A percentile compares a stretch with the other conserved stretches of the same genome.
These are phyloP conservation scores for Dryadomyces sulphureus DNA, from an alignment of 2,329 filamentous ascomycete species.

Conservation along the genomic window DNA sequence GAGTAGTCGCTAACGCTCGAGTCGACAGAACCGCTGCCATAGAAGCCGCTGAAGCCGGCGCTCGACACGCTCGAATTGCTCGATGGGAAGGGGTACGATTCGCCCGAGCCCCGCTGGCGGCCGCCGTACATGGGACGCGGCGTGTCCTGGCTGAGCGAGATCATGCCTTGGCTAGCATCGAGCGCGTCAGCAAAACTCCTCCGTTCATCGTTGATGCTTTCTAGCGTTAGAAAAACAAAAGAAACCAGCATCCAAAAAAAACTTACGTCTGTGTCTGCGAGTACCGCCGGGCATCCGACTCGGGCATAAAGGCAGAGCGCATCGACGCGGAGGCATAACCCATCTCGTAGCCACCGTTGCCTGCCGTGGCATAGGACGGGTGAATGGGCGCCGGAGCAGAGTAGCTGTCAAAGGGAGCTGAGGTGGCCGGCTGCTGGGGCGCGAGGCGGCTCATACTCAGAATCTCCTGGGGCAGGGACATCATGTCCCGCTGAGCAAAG, in stretches of 20 bases:
- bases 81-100: constrained; percentile 84
- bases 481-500: constrained; percentile 49
- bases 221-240: too few relatives aligned
- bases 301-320: constrained; percentile 35
- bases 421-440: constrained; percentile 32
- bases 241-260: too few relatives aligned
- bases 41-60: constrained; percentile 58
- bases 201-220: constrained; percentile 42
- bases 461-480: constrained; percentile 61
- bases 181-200: constrained; percentile 75
- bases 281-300: constrained; percentile 21
- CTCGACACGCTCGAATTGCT: constrained; percentile 81
- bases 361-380: constrained; percentile 48
- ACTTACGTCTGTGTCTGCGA: constrained; percentile 4
- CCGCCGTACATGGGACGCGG: constrained; percentile 73
- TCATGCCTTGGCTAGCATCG: constrained; percentile 86
- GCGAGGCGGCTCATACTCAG: constrained; percentile 48
- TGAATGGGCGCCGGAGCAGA: constrained; percentile 52
- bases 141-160: constrained; percentile 90
- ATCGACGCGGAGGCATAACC: constrained; percentile 57
- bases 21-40: constrained; percentile 74
- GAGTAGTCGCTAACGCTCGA: constrained; percentile 87
- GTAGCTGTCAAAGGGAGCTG: constrained; percentile 59
- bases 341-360: constrained; percentile 59
- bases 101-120: constrained; percentile 55